Evolutionary conservation across 768 basidiomycete species (phyloP).

Genomic region (Amanita thiersii): DNA sequence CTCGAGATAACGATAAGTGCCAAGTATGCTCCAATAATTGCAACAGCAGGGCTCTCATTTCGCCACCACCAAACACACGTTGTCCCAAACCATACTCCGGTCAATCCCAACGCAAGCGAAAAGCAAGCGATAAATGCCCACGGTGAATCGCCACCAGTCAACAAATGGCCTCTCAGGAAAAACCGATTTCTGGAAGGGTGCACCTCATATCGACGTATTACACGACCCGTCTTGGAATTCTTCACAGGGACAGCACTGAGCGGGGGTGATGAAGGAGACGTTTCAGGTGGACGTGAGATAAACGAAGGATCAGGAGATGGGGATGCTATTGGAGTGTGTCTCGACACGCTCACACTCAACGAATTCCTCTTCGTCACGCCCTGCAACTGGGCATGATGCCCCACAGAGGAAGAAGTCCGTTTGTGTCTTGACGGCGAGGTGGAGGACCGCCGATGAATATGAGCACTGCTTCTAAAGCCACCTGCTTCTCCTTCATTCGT

Average conservation of each 20-base stretch:
- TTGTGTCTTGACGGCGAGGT: slow-evolving; percentile 15
- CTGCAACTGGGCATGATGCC: neutral
- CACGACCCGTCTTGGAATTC: slow-evolving; percentile 29
- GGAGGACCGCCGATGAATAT: slow-evolving; percentile 4
- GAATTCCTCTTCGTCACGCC: slow-evolving; percentile 3
- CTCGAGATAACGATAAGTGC: slow-evolving; percentile 58
- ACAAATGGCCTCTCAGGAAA: slow-evolving; percentile 58
- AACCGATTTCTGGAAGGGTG: slow-evolving; percentile 74
- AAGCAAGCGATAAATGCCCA: slow-evolving; percentile 72
- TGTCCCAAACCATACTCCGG: slow-evolving; percentile 82
- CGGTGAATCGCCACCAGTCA: slow-evolving; percentile 83
- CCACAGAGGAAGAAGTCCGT: slow-evolving; percentile 12
- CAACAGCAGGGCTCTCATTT: slow-evolving; percentile 63
- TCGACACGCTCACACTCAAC: slow-evolving; percentile 10
- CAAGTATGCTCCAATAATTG: slow-evolving; percentile 44
- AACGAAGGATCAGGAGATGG: slow-evolving; percentile 29
- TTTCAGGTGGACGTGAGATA: slow-evolving; percentile 20
- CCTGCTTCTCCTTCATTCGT: slow-evolving; percentile 27
- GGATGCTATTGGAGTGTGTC: slow-evolving; percentile 14
- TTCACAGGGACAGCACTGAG: slow-evolving; percentile 29
- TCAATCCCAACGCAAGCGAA: slow-evolving; percentile 51
- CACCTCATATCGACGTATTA: slow-evolving; percentile 47
- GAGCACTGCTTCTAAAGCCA: slow-evolving; percentile 9
- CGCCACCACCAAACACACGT: slow-evolving; percentile 89
- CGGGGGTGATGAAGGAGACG: slow-evolving; percentile 15